Conservation (phyloP, 768 basidiomycete genomes). For the Leucosporidium yakuticum region DNA sequence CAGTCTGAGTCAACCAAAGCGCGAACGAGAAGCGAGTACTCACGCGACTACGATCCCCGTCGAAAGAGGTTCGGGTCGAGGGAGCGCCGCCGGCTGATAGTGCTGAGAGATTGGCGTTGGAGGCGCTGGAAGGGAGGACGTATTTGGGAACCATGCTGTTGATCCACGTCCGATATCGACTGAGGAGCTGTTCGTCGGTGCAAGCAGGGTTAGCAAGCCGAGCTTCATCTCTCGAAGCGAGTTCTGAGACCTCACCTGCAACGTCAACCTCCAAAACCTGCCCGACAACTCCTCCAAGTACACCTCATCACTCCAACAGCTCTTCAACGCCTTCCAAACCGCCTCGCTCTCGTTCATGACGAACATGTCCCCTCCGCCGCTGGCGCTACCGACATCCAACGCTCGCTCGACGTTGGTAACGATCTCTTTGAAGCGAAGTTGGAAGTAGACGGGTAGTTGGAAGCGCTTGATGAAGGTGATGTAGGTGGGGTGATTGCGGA, state of each 20-base stretch:
- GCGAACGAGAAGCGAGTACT: not conserved
- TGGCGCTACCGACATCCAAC: constrained; percentile 44
- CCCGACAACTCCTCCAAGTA: constrained; percentile 74
- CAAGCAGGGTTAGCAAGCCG: not conserved
- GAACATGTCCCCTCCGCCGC: constrained; percentile 28
- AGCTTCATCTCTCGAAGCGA: no score
- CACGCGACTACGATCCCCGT: not conserved
- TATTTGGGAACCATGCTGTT: constrained; percentile 50
- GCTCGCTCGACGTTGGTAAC: constrained; percentile 67
- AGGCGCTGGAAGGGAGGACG: constrained; percentile 22
- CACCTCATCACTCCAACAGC: constrained; percentile 81
- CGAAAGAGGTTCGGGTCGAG: not conserved
- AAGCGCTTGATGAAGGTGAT: constrained; percentile 71
- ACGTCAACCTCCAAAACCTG: constrained; percentile 82
- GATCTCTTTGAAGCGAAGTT: constrained; percentile 94
- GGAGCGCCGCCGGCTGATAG: constrained; percentile 7
- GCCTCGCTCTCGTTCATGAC: constrained; percentile 43
- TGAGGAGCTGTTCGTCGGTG: constrained; percentile 56
- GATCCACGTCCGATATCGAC: constrained; percentile 75
- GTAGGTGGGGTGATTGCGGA: constrained; percentile 69
- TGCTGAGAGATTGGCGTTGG: constrained; percentile 17
- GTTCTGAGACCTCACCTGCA: constrained; percentile 59
- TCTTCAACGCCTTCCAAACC: constrained; percentile 64
- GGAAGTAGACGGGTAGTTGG: constrained; percentile 96
- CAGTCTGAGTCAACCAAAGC: not conserved